These are phyloP conservation scores for Coriolopsis trogii DNA, from an alignment of 1,284 basidiomycete genomes.

Conservation along the genomic window DNA sequence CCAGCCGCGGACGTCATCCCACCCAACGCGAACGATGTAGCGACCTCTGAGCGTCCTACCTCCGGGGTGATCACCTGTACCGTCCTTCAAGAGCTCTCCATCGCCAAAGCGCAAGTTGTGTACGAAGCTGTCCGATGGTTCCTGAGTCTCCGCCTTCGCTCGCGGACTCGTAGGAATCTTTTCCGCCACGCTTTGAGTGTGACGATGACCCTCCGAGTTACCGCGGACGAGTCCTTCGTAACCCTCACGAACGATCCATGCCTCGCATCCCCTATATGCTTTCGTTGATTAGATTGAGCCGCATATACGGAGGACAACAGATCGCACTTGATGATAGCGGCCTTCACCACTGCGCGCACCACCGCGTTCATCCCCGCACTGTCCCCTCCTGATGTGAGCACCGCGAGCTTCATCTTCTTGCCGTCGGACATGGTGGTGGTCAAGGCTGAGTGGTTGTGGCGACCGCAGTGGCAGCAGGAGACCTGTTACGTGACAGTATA, in stretches of 20 bases:
- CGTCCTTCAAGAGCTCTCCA: conserved; percentile 87
- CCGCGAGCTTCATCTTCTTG: conserved; percentile 77
- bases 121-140: conserved; percentile 48
- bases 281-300: conserved; percentile 6
- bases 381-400: conserved; percentile 96
- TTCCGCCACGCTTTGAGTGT: conserved; percentile 5
- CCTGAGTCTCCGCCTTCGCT: conserved; percentile 31
- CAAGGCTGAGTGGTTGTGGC: background rate
- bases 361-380: conserved; percentile 97
- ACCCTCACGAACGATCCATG: conserved; percentile 94
- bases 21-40: conserved; percentile 96
- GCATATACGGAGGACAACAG: conserved; percentile 16
- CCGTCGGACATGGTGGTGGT: conserved; percentile 7
- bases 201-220: conserved; percentile 47
- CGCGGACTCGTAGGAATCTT: conserved; percentile 29
- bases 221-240: conserved; percentile 93
- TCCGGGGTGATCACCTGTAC: conserved; percentile 78
- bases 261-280: conserved; percentile 80
- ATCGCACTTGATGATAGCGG: conserved; percentile 82
- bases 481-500: background rate
- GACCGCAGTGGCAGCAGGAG: background rate
- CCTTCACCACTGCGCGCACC: conserved; percentile 89
- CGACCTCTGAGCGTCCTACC: conserved; percentile 83
- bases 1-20: conserved; percentile 98
- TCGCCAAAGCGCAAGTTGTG: conserved; percentile 88